A percentile compares a stretch with the other conserved stretches of the same genome.
Conservation (phyloP, 2,329 filamentous ascomycete species). For the Neofusicoccum sp. region DNA sequence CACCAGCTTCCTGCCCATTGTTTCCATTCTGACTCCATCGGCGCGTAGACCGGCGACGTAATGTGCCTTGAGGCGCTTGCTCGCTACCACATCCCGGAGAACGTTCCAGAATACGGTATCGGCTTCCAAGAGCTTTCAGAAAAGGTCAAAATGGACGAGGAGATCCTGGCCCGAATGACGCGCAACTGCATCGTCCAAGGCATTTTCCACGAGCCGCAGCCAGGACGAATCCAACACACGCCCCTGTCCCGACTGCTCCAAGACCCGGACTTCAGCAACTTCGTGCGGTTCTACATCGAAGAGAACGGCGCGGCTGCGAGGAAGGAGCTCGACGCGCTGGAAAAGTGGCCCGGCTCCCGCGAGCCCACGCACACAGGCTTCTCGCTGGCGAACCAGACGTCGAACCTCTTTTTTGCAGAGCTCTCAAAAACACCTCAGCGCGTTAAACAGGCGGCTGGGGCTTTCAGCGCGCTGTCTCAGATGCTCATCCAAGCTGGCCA, state of each 20-base stretch:
- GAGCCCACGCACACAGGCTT: constrained; percentile 20
- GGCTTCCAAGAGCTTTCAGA: constrained; percentile 11
- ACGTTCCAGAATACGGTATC: background rate
- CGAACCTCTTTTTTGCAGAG: constrained; percentile 11
- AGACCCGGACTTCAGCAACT: constrained; percentile 13
- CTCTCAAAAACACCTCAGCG: constrained; percentile 9
- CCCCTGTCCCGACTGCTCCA: constrained; percentile 21
- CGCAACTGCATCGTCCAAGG: constrained; percentile 44
- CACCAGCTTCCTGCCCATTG: background rate
- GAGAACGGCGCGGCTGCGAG: constrained; percentile 1
- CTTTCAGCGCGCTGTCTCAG: constrained; percentile 3
- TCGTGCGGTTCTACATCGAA: background rate
- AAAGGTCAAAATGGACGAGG: background rate
- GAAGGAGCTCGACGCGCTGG: constrained; percentile 13
- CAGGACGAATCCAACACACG: constrained; percentile 45
- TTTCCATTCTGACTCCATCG: background rate
- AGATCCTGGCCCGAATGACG: constrained; percentile 37
- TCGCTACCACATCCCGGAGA: background rate
- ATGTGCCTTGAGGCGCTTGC: background rate
- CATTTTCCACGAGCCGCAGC: constrained; percentile 45
- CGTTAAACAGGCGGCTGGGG: background rate
- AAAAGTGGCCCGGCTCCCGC: constrained; percentile 1
- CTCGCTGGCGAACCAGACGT: background rate
- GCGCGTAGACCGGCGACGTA: background rate
- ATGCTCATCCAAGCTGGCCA: background rate